A percentile compares a stretch with the other conserved stretches of the same genome.
These are phyloP conservation scores for Suillus weaverae DNA, from an alignment of 768 basidiomycete genomes.

Conservation along the genomic window DNA sequence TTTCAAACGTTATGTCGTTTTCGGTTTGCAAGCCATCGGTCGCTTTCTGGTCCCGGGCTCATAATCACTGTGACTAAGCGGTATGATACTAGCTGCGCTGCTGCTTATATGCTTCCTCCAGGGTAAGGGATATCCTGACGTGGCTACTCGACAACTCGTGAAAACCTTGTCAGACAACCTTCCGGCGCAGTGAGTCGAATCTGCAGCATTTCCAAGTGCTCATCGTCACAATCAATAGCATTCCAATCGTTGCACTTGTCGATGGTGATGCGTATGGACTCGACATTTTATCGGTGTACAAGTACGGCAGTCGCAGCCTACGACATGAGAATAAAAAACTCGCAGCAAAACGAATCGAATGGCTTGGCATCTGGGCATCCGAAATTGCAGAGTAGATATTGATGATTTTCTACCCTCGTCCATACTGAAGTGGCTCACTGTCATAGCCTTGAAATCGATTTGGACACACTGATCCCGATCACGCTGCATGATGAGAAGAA, in stretches of 20 bases:
- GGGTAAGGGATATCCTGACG: slow-evolving; percentile 98
- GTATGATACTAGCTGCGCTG: neutral
- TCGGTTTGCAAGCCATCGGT: slow-evolving; percentile 47
- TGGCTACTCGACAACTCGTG: slow-evolving; percentile 85
- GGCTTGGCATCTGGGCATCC: slow-evolving; percentile 75
- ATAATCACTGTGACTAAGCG: slow-evolving; percentile 65
- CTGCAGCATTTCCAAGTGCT: neutral
- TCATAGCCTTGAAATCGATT: slow-evolving; percentile 57
- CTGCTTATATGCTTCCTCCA: slow-evolving; percentile 31
- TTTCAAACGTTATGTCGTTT: slow-evolving; percentile 81
- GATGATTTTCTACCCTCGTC: neutral
- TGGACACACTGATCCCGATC: slow-evolving; percentile 66
- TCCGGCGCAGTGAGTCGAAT: slow-evolving; percentile 49
- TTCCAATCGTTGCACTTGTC: slow-evolving; percentile 77
- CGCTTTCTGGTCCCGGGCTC: slow-evolving; percentile 63
- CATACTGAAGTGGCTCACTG: neutral
- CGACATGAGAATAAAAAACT: slow-evolving; percentile 70
- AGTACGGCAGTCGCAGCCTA: slow-evolving; percentile 70
- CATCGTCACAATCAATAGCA: slow-evolving; percentile 40
- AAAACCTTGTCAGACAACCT: slow-evolving; percentile 68
- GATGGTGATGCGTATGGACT: slow-evolving; percentile 93
- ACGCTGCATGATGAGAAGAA: slow-evolving; percentile 74
- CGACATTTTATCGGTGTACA: slow-evolving; percentile 89
- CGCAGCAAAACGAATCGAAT: slow-evolving; percentile 66
- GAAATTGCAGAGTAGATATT: slow-evolving; percentile 61